A percentile compares a stretch with the other conserved stretches of the same genome.
These are phyloP conservation scores for Chlamydomonas sphaeroides DNA, from an alignment of 139 green algal genomes.

Conservation along the genomic window DNA sequence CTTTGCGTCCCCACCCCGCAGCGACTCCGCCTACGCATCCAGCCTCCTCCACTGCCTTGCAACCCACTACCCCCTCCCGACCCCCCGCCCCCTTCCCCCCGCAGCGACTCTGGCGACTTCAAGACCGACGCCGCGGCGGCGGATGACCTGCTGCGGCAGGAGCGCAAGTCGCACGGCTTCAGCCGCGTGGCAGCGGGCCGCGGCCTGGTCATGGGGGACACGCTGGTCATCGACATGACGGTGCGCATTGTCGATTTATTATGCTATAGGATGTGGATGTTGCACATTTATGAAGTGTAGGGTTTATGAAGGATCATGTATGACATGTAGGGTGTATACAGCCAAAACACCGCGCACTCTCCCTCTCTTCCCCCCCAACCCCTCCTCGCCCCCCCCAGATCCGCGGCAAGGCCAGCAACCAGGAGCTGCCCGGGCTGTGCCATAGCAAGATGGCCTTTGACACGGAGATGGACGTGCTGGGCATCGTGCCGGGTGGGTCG, in stretches of 20 bases:
- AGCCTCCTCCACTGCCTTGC: no score
- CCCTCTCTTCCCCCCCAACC: neutral
- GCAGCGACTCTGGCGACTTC: conserved; percentile 60
- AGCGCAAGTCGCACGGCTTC: conserved; percentile 69
- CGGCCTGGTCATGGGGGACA: conserved; percentile 48
- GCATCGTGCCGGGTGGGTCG: conserved; percentile 26
- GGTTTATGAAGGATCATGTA: no score
- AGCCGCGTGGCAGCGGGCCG: conserved; percentile 65
- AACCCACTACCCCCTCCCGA: neutral
- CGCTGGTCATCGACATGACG: conserved; percentile 60
- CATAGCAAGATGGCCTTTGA: conserved; percentile 53
- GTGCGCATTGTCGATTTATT: no score
- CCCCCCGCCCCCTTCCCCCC: neutral
- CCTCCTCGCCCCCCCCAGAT: neutral
- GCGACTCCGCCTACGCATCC: no score
- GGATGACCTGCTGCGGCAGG: conserved; percentile 66
- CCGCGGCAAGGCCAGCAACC: neutral
- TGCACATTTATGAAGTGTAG: no score
- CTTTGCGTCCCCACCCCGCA: no score
- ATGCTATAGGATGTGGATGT: no score
- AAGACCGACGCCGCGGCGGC: conserved; percentile 58
- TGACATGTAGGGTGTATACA: no score
- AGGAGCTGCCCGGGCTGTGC: conserved; percentile 52
- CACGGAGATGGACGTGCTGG: conserved; percentile 58
- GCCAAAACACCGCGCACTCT: neutral